Evolutionary conservation across 495 filamentous ascomycete genomes (phyloP).

Genomic region (Neurospora sp.): DNA sequence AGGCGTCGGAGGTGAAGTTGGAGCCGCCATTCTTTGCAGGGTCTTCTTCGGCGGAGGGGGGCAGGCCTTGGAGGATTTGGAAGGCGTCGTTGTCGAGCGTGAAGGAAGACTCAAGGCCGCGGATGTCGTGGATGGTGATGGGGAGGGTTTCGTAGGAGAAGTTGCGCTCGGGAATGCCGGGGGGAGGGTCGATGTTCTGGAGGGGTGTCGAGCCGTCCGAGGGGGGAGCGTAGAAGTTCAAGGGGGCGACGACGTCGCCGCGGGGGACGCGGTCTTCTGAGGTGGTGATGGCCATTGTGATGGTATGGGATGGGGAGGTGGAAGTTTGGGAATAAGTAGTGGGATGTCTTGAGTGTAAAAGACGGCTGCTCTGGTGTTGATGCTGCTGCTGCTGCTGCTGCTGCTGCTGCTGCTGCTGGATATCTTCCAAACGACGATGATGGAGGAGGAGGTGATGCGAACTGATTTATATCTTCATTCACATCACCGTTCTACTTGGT

Average conservation of each 20-base stretch:
- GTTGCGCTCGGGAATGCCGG: conserved; percentile 47
- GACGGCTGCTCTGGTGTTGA: neutral
- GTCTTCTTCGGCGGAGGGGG: conserved; percentile 35
- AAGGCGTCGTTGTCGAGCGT: conserved; percentile 68
- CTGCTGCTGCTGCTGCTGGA: neutral
- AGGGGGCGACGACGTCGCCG: conserved; percentile 52
- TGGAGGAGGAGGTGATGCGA: neutral
- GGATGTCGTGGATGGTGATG: conserved; percentile 55
- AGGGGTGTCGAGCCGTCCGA: conserved; percentile 52
- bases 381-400: neutral
- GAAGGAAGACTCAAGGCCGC: conserved; percentile 53
- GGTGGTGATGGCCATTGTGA: conserved; percentile 2
- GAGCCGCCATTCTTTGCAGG: neutral
- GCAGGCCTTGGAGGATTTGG: conserved; percentile 43
- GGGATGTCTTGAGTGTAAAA: neutral
- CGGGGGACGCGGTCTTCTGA: conserved; percentile 39
- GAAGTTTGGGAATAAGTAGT: too few species aligned
- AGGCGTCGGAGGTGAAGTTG: conserved; percentile 53
- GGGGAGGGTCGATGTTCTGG: conserved; percentile 59
- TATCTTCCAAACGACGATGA: neutral
- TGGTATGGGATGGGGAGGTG: neutral
- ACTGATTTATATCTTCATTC: neutral
- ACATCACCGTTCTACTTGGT: too few species aligned
- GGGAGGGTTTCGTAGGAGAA: conserved; percentile 46
- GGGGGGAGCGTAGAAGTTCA: conserved; percentile 63